phyloP scores from a whole-genome alignment of 306 rosid genomes.

The Ormosia emarginata region DNA sequence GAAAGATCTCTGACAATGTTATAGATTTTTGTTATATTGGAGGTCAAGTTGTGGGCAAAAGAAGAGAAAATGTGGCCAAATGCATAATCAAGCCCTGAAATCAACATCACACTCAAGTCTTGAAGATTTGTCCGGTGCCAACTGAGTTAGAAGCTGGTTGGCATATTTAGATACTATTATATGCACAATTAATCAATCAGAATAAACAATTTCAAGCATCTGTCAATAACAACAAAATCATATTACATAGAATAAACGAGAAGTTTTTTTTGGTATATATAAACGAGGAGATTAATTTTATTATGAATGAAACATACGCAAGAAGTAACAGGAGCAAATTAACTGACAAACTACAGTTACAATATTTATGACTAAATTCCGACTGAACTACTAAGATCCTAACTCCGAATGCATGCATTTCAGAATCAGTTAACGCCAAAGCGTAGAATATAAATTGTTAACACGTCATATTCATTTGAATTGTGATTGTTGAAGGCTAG shows the following conservation, averaged over 20 bases:
- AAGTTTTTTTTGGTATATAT: neutral
- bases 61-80: neutral
- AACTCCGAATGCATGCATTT: conserved; percentile 11
- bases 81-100: too few species aligned
- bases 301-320: neutral
- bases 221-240: neutral
- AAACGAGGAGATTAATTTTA: neutral
- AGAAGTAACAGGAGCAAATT: neutral
- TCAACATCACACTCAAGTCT: too few species aligned
- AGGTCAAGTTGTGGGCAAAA: too few species aligned
- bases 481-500: conserved; percentile 25
- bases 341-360: conserved; percentile 19
- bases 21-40: neutral
- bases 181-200: neutral
- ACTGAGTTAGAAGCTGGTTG: too few species aligned
- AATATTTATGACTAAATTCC: conserved; percentile 21
- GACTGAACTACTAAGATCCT: conserved; percentile 4
- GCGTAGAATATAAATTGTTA: conserved; percentile 14
- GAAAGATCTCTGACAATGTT: neutral
- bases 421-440: conserved; percentile 11
- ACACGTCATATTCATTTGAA: conserved; percentile 24
- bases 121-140: too few species aligned
- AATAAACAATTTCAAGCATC: neutral
- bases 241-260: neutral
- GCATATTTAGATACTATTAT: too few species aligned